Percentiles rank a stretch among this genome's conserved stretches.
phyloP scores from a whole-genome alignment of 78 protist genomes.

The slime mould (Dictyostelium discoideum) region DNA sequence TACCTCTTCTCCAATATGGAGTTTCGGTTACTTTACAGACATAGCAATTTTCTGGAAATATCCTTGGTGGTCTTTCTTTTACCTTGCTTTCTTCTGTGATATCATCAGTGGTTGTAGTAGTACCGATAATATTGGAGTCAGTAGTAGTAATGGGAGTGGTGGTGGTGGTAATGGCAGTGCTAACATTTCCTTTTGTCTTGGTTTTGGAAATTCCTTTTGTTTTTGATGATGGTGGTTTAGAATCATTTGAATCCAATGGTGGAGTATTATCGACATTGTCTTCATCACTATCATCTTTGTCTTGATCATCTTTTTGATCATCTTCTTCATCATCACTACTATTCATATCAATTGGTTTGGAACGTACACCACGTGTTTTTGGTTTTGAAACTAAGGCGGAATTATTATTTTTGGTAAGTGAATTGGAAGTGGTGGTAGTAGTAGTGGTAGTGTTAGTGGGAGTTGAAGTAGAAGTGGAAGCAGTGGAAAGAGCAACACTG shows the following conservation, averaged over 20 bases:
- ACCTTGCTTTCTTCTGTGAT: not conserved
- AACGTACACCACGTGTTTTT: not conserved
- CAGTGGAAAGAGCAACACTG: not conserved
- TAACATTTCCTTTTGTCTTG: not conserved
- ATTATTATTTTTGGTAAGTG: too few relatives aligned
- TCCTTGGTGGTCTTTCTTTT: not conserved
- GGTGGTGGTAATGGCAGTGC: not conserved
- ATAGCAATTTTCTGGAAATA: not conserved
- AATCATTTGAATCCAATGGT: not conserved
- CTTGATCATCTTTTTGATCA: not conserved
- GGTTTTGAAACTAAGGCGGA: not conserved
- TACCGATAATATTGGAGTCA: not conserved
- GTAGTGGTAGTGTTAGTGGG: not conserved
- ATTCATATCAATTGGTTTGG: not conserved
- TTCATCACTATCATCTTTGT: not conserved
- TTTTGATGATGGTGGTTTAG: not conserved
- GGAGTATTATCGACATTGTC: not conserved
- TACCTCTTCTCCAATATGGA: not conserved
- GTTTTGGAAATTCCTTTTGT: not conserved
- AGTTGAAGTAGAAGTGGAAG: not conserved
- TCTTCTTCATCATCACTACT: not conserved
- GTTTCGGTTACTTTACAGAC: not conserved
- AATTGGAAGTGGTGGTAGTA: not conserved
- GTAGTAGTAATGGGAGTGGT: not conserved
- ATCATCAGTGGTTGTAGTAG: not conserved